Evolutionary conservation across 169 alveolate genomes (phyloP).

Genomic region (Plasmodium cynomolgi): DNA sequence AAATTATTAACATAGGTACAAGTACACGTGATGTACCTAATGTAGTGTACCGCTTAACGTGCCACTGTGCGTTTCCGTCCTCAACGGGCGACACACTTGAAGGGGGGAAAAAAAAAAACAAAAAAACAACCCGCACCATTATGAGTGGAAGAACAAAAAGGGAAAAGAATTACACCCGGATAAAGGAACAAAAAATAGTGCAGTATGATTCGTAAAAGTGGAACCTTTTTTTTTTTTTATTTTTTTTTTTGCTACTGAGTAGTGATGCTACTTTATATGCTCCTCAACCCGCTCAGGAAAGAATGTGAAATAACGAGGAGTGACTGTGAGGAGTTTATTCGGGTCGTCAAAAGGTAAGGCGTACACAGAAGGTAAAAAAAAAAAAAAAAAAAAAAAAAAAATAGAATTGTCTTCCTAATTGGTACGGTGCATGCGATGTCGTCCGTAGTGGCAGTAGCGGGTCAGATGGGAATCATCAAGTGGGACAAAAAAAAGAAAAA

Average conservation of each 20-base stretch:
- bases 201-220: conserved; percentile 38
- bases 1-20: neutral
- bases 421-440: neutral
- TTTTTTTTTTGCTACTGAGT: neutral
- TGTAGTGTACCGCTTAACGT: neutral
- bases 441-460: neutral
- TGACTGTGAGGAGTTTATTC: conserved; percentile 49
- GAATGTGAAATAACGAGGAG: conserved; percentile 27
- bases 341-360: conserved; percentile 34
- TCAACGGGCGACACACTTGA: neutral
- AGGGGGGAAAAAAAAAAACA: neutral
- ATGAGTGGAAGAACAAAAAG: conserved; percentile 6
- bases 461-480: neutral
- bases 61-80: neutral
- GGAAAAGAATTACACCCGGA: conserved; percentile 1
- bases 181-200: conserved; percentile 44
- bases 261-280: neutral
- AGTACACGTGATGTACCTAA: neutral
- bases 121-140: neutral
- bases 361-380: neutral
- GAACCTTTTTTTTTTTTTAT: neutral
- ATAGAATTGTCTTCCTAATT: neutral
- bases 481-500: neutral
- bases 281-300: neutral
- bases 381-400: neutral